These are phyloP conservation scores for Clarireedia sp. DNA, from an alignment of 2,329 filamentous ascomycete genomes.

Conservation along the genomic window DNA sequence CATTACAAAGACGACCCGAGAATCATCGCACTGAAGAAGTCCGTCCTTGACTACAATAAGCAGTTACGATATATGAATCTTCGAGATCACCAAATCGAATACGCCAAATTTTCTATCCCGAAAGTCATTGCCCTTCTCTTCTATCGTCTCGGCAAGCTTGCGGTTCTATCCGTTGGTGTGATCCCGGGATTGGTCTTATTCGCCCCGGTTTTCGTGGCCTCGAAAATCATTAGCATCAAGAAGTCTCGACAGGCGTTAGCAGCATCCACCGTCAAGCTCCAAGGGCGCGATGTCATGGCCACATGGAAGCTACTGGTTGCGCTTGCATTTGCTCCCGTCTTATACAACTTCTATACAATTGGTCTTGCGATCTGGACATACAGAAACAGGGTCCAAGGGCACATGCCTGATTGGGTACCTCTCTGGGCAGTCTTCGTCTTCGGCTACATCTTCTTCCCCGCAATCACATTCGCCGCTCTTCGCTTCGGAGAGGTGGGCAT, in stretches of 20 bases:
- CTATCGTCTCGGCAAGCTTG: conserved; percentile 71
- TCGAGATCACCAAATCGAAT: conserved; percentile 15
- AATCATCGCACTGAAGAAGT: conserved; percentile 13
- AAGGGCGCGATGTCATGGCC: conserved; percentile 81
- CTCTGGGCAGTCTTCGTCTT: conserved; percentile 68
- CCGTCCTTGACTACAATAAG: conserved; percentile 49
- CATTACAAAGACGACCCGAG: conserved; percentile 15
- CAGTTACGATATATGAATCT: conserved; percentile 34
- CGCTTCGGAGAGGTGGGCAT: conserved; percentile 97
- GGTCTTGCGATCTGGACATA: conserved; percentile 70
- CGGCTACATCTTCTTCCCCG: conserved; percentile 74
- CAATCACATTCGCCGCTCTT: conserved; percentile 85
- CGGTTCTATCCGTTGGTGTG: conserved; percentile 67
- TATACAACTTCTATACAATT: conserved; percentile 76
- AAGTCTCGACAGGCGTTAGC: conserved; percentile 79
- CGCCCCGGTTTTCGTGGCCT: conserved; percentile 75
- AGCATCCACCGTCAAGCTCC: conserved; percentile 79
- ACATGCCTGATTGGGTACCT: conserved; percentile 71
- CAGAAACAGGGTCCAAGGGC: conserved; percentile 74
- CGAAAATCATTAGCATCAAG: conserved; percentile 62
- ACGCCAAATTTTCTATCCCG: conserved; percentile 50
- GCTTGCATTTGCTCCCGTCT: conserved; percentile 69
- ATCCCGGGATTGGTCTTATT: conserved; percentile 83
- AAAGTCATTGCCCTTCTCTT: conserved; percentile 56
- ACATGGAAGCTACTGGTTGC: conserved; percentile 85